These are phyloP conservation scores for Xylaria sp. DNA, from an alignment of 2,329 filamentous ascomycete genomes.

Conservation along the genomic window DNA sequence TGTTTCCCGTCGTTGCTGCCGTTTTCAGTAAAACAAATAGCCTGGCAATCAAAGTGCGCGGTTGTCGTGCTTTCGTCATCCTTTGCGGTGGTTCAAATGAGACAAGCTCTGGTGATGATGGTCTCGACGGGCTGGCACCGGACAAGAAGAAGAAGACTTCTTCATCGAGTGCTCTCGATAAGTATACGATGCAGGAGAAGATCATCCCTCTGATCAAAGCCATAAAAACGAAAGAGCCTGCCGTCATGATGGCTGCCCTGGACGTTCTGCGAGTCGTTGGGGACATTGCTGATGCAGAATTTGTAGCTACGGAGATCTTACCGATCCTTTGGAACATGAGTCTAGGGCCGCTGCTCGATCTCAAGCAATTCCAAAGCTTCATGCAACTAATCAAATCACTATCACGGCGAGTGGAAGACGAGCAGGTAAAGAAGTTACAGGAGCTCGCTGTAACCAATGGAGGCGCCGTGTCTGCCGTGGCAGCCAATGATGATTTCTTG, in stretches of 20 bases:
- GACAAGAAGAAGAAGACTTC: slow-evolving; percentile 69
- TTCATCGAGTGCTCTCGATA: slow-evolving; percentile 86
- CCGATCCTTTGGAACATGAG: slow-evolving; percentile 93
- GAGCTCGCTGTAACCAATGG: slow-evolving; percentile 75
- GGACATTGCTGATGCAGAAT: slow-evolving; percentile 84
- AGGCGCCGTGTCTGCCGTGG: slow-evolving; percentile 58
- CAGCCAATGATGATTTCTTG: slow-evolving; percentile 73
- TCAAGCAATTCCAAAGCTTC: slow-evolving; percentile 88
- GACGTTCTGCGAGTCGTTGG: slow-evolving; percentile 87
- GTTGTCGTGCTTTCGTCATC: slow-evolving; percentile 88
- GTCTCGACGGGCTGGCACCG: slow-evolving; percentile 76
- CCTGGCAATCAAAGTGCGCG: slow-evolving; percentile 92
- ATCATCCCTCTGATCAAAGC: slow-evolving; percentile 88
- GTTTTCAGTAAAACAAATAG: slow-evolving; percentile 96
- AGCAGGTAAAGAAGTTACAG: slow-evolving; percentile 88
- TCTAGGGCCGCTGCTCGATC: slow-evolving; percentile 86
- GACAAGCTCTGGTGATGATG: slow-evolving; percentile 68
- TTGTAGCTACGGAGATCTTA: slow-evolving; percentile 89
- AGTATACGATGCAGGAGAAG: slow-evolving; percentile 98
- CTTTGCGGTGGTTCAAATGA: slow-evolving; percentile 82
- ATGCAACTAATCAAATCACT: slow-evolving; percentile 88
- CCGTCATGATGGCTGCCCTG: slow-evolving; percentile 94
- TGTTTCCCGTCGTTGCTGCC: slow-evolving; percentile 89
- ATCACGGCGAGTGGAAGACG: slow-evolving; percentile 83
- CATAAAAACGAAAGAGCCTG: slow-evolving; percentile 98